Conservation (phyloP, 495 filamentous ascomycete genomes). For the Penicillium malachiteum region DNA sequence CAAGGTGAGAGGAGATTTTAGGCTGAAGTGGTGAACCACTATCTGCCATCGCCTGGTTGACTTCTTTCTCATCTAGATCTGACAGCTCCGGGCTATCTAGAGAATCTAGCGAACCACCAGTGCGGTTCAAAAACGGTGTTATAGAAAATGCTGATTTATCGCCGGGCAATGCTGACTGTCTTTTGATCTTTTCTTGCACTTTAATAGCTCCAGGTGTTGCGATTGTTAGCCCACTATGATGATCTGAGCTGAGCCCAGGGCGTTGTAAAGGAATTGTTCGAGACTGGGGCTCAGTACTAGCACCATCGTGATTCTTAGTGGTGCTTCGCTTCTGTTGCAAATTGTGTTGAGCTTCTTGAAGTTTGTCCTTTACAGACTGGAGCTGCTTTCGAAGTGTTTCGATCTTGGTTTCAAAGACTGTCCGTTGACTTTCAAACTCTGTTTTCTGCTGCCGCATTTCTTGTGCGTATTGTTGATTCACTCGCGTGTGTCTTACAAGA, state of each 20-base stretch:
- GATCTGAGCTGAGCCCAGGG: slow-evolving; percentile 34
- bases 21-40: slow-evolving; percentile 1
- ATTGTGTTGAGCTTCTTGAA: slow-evolving; percentile 57
- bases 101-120: slow-evolving; percentile 51
- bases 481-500: slow-evolving; percentile 43
- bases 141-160: slow-evolving; percentile 92
- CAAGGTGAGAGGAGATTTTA: slow-evolving; percentile 1
- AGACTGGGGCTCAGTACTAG: slow-evolving; percentile 36
- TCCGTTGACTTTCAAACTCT: slow-evolving; percentile 55
- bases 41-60: slow-evolving; percentile 8
- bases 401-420: slow-evolving; percentile 63
- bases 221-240: slow-evolving; percentile 53
- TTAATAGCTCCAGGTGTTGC: slow-evolving; percentile 66
- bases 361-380: slow-evolving; percentile 62
- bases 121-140: slow-evolving; percentile 86
- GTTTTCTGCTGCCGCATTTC: slow-evolving; percentile 28
- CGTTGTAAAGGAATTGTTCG: slow-evolving; percentile 39
- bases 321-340: slow-evolving; percentile 41
- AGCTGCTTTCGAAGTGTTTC: slow-evolving; percentile 67
- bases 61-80: slow-evolving; percentile 31
- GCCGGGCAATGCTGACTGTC: slow-evolving; percentile 58
- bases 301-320: slow-evolving; percentile 11
- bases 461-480: slow-evolving; percentile 35
- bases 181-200: slow-evolving; percentile 52
- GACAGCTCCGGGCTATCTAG: slow-evolving; percentile 36